A percentile compares a stretch with the other conserved stretches of the same genome.
Evolutionary conservation across 164 flowering plant species (phyloP).

Genomic region (Magnolia officinalis): DNA sequence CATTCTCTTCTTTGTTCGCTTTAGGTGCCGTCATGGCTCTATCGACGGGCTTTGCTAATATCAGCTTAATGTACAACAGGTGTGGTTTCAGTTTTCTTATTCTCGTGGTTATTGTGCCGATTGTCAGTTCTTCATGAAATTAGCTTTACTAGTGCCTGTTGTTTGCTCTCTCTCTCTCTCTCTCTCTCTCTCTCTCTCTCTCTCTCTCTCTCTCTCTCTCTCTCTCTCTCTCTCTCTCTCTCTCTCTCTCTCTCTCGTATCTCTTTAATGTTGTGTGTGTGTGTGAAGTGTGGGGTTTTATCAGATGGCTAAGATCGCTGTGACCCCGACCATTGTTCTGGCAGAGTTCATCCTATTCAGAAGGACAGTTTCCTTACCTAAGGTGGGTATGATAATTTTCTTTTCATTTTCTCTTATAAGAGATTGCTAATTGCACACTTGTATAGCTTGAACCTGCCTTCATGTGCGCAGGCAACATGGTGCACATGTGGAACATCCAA

Average conservation of each 20-base stretch:
- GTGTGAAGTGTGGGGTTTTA: slow-evolving; percentile 75
- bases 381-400: slow-evolving; percentile 30
- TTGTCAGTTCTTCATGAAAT: not conserved
- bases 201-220: too few relatives aligned
- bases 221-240: too few relatives aligned
- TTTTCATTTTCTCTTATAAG: not conserved
- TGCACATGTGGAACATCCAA: too few relatives aligned
- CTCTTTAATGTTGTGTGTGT: not conserved
- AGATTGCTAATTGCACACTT: too few relatives aligned
- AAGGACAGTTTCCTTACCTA: slow-evolving; percentile 51
- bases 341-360: slow-evolving; percentile 64
- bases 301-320: slow-evolving; percentile 87
- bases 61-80: slow-evolving; percentile 79
- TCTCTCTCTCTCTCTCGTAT: too few relatives aligned
- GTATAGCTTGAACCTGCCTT: too few relatives aligned
- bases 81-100: slow-evolving; percentile 5
- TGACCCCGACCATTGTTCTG: slow-evolving; percentile 77
- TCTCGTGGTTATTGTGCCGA: not conserved
- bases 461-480: too few relatives aligned
- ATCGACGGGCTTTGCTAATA: slow-evolving; percentile 77
- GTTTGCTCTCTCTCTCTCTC: not conserved
- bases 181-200: too few relatives aligned
- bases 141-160: not conserved
- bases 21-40: slow-evolving; percentile 75
- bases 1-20: slow-evolving; percentile 63